A percentile compares a stretch with the other conserved stretches of the same genome.
Evolutionary conservation across 768 basidiomycete species (phyloP).

Genomic region (Boletus rex-veris): DNA sequence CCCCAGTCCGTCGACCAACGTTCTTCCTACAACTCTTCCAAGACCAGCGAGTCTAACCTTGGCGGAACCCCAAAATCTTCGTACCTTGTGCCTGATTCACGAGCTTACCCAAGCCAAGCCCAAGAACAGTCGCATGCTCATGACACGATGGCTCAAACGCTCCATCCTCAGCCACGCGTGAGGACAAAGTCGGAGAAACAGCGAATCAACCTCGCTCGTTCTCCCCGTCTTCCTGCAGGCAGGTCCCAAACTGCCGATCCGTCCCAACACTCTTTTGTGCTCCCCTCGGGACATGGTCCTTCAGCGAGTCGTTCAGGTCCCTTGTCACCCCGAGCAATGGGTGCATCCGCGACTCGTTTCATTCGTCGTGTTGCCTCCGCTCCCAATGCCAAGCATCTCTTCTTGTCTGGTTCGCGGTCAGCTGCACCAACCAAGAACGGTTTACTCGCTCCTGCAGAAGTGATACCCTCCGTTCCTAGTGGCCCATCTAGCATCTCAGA

Average conservation of each 20-base stretch:
- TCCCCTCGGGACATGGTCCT: conserved; percentile 25
- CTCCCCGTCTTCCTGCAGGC: conserved; percentile 37
- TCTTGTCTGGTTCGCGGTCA: conserved; percentile 58
- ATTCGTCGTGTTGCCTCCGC: conserved; percentile 95
- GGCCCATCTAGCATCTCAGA: conserved; percentile 49
- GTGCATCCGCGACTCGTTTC: conserved; percentile 79
- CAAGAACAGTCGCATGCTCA: conserved; percentile 7
- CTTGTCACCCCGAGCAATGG: conserved; percentile 64
- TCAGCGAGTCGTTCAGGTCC: conserved; percentile 43
- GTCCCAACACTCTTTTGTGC: conserved; percentile 41
- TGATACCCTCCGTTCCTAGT: conserved; percentile 52
- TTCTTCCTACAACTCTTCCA: conserved; percentile 76
- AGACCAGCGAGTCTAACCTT: conserved; percentile 65
- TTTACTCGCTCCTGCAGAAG: conserved; percentile 66
- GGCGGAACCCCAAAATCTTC: conserved; percentile 28
- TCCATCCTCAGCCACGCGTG: conserved; percentile 19
- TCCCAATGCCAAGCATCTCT: conserved; percentile 92
- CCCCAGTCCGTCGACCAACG: conserved; percentile 54
- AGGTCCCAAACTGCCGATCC: conserved; percentile 30
- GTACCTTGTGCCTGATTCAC: conserved; percentile 30
- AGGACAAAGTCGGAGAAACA: conserved; percentile 50
- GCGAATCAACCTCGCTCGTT: conserved; percentile 43
- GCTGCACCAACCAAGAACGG: conserved; percentile 70
- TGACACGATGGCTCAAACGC: conserved; percentile 25
- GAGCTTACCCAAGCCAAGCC: conserved; percentile 7